Evolutionary conservation across 169 alveolate species (phyloP).

Genomic region (Fabrea salina): DNA sequence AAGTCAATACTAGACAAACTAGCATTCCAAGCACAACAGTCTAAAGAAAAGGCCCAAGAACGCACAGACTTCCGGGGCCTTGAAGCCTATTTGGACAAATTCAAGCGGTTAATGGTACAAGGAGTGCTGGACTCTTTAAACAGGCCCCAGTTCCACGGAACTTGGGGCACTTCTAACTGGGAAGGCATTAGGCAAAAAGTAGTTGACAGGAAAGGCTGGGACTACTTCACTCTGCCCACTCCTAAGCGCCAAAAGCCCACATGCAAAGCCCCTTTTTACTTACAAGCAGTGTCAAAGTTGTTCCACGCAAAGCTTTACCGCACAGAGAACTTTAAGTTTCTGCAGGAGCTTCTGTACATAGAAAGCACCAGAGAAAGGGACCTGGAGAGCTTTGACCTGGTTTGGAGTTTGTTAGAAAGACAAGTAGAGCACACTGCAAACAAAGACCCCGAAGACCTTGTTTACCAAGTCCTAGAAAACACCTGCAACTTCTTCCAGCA

Average conservation of each 20-base stretch:
- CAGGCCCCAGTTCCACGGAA: background rate
- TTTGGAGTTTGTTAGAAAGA: background rate
- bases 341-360: background rate
- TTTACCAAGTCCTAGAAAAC: background rate
- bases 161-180: background rate
- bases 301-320: background rate
- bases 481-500: constrained; percentile 12
- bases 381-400: background rate
- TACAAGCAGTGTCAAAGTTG: background rate
- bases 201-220: background rate
- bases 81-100: background rate
- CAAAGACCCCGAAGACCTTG: background rate
- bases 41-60: background rate
- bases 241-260: background rate
- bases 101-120: background rate
- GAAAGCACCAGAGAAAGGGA: constrained; percentile 21
- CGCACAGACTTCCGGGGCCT: background rate
- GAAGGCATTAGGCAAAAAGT: background rate
- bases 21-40: background rate
- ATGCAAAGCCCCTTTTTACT: background rate
- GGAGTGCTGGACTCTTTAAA: background rate
- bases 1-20: background rate
- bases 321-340: background rate
- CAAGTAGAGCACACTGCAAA: background rate
- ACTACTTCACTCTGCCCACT: constrained; percentile 3